phyloP scores from a whole-genome alignment of 139 green algal genomes.

The Micractinium sp. region DNA sequence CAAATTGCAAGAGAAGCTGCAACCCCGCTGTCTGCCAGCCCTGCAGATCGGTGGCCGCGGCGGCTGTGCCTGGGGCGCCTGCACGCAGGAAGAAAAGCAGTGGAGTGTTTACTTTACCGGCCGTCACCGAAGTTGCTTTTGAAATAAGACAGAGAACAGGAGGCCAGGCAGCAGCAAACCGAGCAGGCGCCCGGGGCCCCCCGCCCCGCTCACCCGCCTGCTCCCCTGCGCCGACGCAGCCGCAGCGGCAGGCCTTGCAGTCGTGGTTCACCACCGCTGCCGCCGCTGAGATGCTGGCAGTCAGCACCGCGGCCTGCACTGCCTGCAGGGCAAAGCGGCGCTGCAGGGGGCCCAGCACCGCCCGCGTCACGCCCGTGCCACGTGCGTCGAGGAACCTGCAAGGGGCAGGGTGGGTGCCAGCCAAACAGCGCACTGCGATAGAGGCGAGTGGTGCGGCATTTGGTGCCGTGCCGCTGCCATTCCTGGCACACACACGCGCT shows the following conservation, averaged over 20 bases:
- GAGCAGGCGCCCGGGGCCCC: background rate
- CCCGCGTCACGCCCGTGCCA: background rate
- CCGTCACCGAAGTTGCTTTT: background rate
- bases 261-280: slow-evolving; percentile 16
- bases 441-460: no score
- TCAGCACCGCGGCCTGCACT: slow-evolving; percentile 26
- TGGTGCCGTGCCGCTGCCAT: background rate
- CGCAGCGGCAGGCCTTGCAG: slow-evolving; percentile 3
- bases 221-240: background rate
- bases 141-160: no score
- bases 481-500: background rate
- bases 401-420: background rate
- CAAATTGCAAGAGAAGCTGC: slow-evolving; percentile 1
- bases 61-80: background rate
- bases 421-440: background rate
- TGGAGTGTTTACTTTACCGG: background rate
- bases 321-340: slow-evolving; percentile 18
- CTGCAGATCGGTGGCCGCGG: background rate
- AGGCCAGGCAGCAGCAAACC: background rate
- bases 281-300: background rate
- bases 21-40: background rate
- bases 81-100: background rate
- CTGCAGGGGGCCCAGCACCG: slow-evolving; percentile 11
- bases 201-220: slow-evolving; percentile 1
- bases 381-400: slow-evolving; percentile 16